phyloP scores from a whole-genome alignment of 179 eudicot genomes.

The Amaranthus tricolor region DNA sequence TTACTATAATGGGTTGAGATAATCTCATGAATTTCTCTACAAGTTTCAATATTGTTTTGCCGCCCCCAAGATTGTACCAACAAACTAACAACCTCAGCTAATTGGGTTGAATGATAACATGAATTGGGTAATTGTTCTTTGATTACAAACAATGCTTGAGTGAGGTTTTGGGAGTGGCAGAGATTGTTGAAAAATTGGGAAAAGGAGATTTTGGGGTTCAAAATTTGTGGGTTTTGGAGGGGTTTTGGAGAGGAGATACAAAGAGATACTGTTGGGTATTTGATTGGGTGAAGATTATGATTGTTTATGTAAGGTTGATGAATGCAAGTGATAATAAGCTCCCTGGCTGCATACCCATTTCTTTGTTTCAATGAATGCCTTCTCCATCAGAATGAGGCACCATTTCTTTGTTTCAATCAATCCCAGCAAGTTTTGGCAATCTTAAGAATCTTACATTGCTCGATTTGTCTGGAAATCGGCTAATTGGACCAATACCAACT shows the following conservation, averaged over 20 bases:
- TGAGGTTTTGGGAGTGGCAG: conserved; percentile 31
- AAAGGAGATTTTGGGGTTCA: conserved; percentile 7
- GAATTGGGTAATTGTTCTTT: conserved; percentile 13
- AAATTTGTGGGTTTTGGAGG: conserved; percentile 8
- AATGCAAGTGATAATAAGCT: conserved; percentile 47
- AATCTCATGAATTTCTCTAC: conserved; percentile 35
- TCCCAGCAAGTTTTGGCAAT: conserved; percentile 63
- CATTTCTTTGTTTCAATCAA: conserved; percentile 40
- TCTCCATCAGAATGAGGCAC: conserved; percentile 25
- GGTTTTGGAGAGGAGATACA: conserved; percentile 5
- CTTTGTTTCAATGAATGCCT: conserved; percentile 34
- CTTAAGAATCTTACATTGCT: conserved; percentile 43
- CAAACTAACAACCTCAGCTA: conserved; percentile 26
- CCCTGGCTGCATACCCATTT: conserved; percentile 39
- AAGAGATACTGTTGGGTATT: conserved; percentile 7
- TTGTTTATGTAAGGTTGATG: conserved; percentile 12
- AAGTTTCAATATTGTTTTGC: conserved; percentile 35
- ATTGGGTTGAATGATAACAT: conserved; percentile 3
- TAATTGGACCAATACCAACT: conserved; percentile 35
- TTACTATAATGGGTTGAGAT: conserved; percentile 32
- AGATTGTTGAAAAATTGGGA: conserved; percentile 12
- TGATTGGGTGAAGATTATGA: conserved; percentile 4
- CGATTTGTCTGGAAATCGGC: conserved; percentile 54
- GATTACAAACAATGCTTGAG: conserved; percentile 30
- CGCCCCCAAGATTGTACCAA: conserved; percentile 49